Evolutionary conservation across 176 grass and related monocot genomes (phyloP).

Genomic region (Eremochloa ophiuroides): DNA sequence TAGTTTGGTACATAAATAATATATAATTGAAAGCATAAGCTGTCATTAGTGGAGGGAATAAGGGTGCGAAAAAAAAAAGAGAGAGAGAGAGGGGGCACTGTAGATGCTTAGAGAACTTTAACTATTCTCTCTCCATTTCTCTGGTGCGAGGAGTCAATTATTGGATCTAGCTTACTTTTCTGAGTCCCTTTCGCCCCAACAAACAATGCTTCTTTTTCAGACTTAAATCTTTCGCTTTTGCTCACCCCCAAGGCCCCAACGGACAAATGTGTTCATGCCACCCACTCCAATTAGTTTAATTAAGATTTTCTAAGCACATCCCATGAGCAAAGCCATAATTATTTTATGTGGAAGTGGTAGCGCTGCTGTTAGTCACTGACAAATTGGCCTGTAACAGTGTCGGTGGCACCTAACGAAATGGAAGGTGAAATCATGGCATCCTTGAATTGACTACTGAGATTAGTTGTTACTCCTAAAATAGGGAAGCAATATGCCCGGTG

Average conservation of each 20-base stretch:
- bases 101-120: not conserved
- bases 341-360: not conserved
- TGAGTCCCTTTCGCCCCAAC: slow-evolving; percentile 10
- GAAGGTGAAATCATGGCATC: not conserved
- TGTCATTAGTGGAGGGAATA: slow-evolving; percentile 37
- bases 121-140: slow-evolving; percentile 3
- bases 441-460: slow-evolving; percentile 3
- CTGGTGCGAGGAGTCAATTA: slow-evolving; percentile 46
- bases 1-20: slow-evolving; percentile 30
- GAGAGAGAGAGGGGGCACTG: not conserved
- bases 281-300: slow-evolving; percentile 44
- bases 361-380: slow-evolving; percentile 18
- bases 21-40: slow-evolving; percentile 40
- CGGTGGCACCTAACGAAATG: slow-evolving; percentile 15
- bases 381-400: not conserved
- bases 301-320: slow-evolving; percentile 17
- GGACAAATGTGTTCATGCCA: slow-evolving; percentile 31
- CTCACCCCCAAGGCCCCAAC: not conserved
- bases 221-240: slow-evolving; percentile 41
- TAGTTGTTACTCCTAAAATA: not conserved
- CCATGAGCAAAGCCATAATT: slow-evolving; percentile 13
- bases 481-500: slow-evolving; percentile 7
- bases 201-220: slow-evolving; percentile 30
- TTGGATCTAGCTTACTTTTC: slow-evolving; percentile 33
- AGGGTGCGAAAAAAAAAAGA: too few species aligned